Conservation (phyloP, 2,329 filamentous ascomycete species). For the Thelonectria discophora region DNA sequence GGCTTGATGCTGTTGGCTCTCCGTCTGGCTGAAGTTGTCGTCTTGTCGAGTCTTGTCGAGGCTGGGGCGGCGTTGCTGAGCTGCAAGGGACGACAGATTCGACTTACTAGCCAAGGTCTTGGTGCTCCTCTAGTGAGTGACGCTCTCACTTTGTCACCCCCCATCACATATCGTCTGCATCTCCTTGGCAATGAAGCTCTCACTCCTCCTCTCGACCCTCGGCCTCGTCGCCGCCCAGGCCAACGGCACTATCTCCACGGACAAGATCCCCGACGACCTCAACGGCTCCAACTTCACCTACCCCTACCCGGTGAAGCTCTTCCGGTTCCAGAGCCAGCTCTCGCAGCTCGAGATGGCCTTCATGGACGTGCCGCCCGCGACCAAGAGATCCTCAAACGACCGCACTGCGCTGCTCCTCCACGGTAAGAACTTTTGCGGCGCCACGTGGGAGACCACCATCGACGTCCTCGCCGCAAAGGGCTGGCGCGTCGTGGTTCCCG, state of each 20-base stretch:
- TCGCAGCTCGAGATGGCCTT: conserved; percentile 63
- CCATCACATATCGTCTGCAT: background rate
- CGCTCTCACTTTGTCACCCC: background rate
- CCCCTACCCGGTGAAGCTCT: conserved; percentile 59
- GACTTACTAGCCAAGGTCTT: too few species aligned
- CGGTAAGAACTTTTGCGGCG: conserved; percentile 65
- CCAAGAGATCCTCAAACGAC: conserved; percentile 43
- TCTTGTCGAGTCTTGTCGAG: too few species aligned
- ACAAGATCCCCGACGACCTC: conserved; percentile 52
- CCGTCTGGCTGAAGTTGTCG: too few species aligned
- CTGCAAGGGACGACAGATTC: too few species aligned
- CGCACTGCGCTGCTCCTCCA: conserved; percentile 60
- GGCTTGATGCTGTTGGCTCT: too few species aligned
- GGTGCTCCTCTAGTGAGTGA: too few species aligned
- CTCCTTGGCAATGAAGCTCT: conserved; percentile 39
- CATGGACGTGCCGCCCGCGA: conserved; percentile 58
- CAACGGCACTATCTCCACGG: conserved; percentile 46
- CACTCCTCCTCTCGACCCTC: conserved; percentile 31
- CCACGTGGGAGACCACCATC: conserved; percentile 62
- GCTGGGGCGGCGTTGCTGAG: too few species aligned
- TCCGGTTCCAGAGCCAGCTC: conserved; percentile 57
- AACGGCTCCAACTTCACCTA: conserved; percentile 63
- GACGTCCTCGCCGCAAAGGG: conserved; percentile 51
- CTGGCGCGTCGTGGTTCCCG: conserved; percentile 62
- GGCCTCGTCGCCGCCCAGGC: conserved; percentile 39